Conservation (phyloP, 163 green algal species). For the Volvox carteri region DNA sequence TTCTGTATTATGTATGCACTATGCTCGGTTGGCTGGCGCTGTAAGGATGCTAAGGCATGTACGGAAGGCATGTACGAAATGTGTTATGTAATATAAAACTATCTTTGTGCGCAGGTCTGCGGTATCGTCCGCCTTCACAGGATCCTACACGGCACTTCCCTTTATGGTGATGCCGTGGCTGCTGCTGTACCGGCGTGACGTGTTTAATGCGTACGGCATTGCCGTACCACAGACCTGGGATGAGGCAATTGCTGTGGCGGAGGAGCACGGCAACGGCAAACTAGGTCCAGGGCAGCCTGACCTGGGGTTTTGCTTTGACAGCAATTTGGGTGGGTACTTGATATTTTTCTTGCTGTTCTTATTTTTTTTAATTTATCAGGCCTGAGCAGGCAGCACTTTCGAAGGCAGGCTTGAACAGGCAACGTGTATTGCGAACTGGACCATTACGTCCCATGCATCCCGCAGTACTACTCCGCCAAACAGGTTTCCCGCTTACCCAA, state of each 20-base stretch:
- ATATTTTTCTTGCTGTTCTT: too few relatives aligned
- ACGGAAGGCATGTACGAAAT: neutral
- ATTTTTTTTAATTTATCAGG: too few relatives aligned
- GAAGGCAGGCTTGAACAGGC: too few relatives aligned
- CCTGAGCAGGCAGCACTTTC: too few relatives aligned
- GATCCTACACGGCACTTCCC: neutral
- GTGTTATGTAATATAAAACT: neutral
- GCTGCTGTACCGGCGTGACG: slow-evolving; percentile 36
- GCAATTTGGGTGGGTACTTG: slow-evolving; percentile 1
- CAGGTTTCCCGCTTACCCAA: too few relatives aligned
- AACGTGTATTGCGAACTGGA: too few relatives aligned
- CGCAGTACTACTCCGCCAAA: too few relatives aligned
- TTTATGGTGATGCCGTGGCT: neutral
- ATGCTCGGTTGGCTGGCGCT: neutral
- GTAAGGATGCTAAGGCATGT: neutral
- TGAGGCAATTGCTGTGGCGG: neutral
- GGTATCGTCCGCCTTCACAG: neutral
- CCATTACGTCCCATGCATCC: too few relatives aligned
- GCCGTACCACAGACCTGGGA: slow-evolving; percentile 25
- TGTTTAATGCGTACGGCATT: slow-evolving; percentile 4
- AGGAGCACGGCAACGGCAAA: neutral
- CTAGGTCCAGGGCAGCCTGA: slow-evolving; percentile 16
- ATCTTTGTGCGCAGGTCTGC: neutral
- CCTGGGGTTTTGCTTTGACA: slow-evolving; percentile 14
- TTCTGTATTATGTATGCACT: neutral